phyloP scores from a whole-genome alignment of 805 yeast genomes.

The Isabelozyma rhagii region DNA sequence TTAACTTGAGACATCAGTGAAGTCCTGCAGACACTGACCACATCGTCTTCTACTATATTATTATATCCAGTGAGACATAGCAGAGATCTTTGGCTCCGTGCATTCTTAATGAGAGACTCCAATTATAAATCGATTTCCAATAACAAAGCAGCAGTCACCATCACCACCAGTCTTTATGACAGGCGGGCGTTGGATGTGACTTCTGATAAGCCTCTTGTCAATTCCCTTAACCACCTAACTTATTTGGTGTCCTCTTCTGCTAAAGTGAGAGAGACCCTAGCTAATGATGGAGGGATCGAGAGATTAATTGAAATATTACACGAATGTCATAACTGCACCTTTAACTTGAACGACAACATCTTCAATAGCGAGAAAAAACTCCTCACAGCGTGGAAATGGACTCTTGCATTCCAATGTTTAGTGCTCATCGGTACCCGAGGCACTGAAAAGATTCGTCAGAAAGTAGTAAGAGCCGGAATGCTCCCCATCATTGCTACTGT shows the following conservation, averaged over 20 bases:
- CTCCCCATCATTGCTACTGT: conserved; percentile 90
- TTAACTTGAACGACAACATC: conserved; percentile 25
- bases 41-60: no score
- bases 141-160: conserved; percentile 89
- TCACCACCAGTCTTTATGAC: conserved; percentile 86
- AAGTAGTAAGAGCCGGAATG: conserved; percentile 88
- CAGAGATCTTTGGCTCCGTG: no score
- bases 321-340: conserved; percentile 57
- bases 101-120: conserved; percentile 72
- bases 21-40: no score
- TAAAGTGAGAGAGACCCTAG: conserved; percentile 85
- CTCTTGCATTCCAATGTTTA: conserved; percentile 86
- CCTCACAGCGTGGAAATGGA: conserved; percentile 96
- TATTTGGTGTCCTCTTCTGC: conserved; percentile 82
- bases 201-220: conserved; percentile 83
- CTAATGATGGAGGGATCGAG: conserved; percentile 89
- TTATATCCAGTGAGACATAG: neutral
- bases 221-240: conserved; percentile 86
- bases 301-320: conserved; percentile 80
- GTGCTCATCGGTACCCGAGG: conserved; percentile 93
- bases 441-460: conserved; percentile 76
- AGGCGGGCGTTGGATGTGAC: conserved; percentile 90
- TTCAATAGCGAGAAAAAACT: conserved; percentile 42
- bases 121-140: conserved; percentile 74
- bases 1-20: no score